These are phyloP conservation scores for Neurospora sp. DNA, from an alignment of 495 filamentous ascomycete species.

Conservation along the genomic window DNA sequence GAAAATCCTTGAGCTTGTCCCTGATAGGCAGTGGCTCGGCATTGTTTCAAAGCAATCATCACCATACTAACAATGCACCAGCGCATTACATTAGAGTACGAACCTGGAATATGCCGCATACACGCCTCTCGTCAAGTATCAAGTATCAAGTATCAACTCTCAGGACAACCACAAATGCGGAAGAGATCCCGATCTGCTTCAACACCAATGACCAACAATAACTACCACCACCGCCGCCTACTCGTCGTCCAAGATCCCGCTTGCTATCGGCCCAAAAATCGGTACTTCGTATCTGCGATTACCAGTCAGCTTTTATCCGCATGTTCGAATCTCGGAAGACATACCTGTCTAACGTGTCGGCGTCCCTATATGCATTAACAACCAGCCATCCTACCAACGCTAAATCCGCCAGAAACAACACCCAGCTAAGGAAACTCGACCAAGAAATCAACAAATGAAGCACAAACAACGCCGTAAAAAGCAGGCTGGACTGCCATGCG, in stretches of 20 bases:
- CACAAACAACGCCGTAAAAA: slow-evolving; percentile 79
- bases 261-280: slow-evolving; percentile 74
- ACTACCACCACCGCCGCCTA: slow-evolving; percentile 23
- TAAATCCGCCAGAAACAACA: slow-evolving; percentile 67
- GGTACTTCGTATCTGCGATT: slow-evolving; percentile 64
- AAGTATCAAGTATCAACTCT: neutral
- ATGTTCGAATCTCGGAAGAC: neutral
- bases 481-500: slow-evolving; percentile 84
- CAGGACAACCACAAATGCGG: neutral
- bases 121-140: neutral
- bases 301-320: slow-evolving; percentile 1
- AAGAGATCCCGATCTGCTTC: neutral
- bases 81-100: neutral
- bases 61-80: neutral
- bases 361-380: slow-evolving; percentile 74
- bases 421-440: slow-evolving; percentile 74
- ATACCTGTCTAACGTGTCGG: slow-evolving; percentile 79
- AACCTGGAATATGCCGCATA: neutral
- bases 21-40: neutral
- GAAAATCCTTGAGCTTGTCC: neutral
- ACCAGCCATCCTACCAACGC: slow-evolving; percentile 67
- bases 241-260: slow-evolving; percentile 87
- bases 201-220: neutral
- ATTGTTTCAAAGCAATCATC: neutral
- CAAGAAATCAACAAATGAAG: slow-evolving; percentile 79